Base-by-base conservation (phyloP, 108 stramenopile genomes). In the Fragilaria crotonensis region DNA sequence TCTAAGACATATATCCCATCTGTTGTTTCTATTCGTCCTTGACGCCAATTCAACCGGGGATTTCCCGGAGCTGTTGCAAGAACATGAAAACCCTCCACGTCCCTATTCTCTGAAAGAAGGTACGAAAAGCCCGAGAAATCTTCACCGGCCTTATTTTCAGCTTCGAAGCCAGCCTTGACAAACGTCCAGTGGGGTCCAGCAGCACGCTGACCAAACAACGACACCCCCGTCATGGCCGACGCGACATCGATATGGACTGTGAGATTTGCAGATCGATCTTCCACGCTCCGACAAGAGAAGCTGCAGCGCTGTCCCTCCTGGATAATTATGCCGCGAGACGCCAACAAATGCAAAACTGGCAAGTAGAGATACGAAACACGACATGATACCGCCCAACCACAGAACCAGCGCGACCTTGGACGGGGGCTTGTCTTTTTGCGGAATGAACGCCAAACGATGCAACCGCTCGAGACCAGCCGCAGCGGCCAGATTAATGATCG, bases 201-300 rank as follows among this genome's bases (percentile, higher is more conserved):
- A 41, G 68, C 65, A 25, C 81, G 68, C 66, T 93, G 89, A 5
- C 86, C 91, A 76, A 90, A 90, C n/a, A 90, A 64, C 5, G 87
- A 86, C 33, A 94, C 82, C 3, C 93, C 93, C 26, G 83, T 83
- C 93, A 94, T 94, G 49, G 89, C 87, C 18, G 89, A 68, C 29
- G 84, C 81, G 19, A 90, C 88, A 72, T 89, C 87, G 52, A 94
- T 74, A 41, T 85, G 70, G 22, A 94, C 82, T 51, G 36, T 68
- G 0, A 84, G 45, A 23, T 59, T 47, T 29, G 30, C 41, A 30
- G 65, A 5, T 27, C 60, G 25, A 11, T 5, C 23, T 25, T 28
- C 53, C 29, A 49, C 57, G 30, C 4, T 4, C 33, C n/a, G n/a
- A n/a, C n/a, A n/a, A n/a, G n/a, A 93, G 64, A 7, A 44, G 60